A percentile compares a stretch with the other conserved stretches of the same genome.
phyloP scores from a whole-genome alignment of 306 rosid genomes.

The Echinosophora koreensis region DNA sequence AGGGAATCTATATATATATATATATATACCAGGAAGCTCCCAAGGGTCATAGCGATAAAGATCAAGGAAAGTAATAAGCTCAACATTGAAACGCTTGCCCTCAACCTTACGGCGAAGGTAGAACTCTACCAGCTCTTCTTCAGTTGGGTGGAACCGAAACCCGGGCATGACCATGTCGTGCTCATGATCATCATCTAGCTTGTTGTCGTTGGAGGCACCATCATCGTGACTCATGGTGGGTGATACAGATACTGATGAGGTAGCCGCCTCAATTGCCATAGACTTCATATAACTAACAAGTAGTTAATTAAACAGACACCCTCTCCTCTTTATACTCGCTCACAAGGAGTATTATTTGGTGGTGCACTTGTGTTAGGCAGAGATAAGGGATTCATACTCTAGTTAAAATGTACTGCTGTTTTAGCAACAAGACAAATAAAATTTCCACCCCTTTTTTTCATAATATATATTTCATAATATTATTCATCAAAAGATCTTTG shows the following conservation, averaged over 20 bases:
- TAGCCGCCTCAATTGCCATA: constrained; percentile 77
- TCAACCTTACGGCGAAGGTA: constrained; percentile 99
- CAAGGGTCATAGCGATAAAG: constrained; percentile 99
- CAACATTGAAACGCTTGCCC: constrained; percentile 99
- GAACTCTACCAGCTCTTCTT: constrained; percentile 96
- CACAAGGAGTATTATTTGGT: background rate
- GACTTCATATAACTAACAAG: constrained; percentile 27
- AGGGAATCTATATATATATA: constrained; percentile 35
- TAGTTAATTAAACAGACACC: background rate
- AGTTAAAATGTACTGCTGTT: constrained; percentile 35
- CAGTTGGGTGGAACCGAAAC: constrained; percentile 96
- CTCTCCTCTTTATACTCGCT: constrained; percentile 46
- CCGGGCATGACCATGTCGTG: constrained; percentile 99
- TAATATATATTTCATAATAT: no score
- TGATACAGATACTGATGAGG: constrained; percentile 35
- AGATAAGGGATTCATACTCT: constrained; percentile 48
- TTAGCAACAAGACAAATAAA: no score
- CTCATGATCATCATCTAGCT: constrained; percentile 69
- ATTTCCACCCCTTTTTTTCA: no score
- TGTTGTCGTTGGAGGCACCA: constrained; percentile 24
- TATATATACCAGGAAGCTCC: constrained; percentile 92
- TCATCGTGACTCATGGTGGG: constrained; percentile 67
- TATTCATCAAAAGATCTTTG: no score
- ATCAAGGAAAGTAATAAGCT: constrained; percentile 97
- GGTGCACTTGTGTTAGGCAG: constrained; percentile 45